Conservation (phyloP, 2,329 filamentous ascomycete species). For the Fusarium pseudocircinatum region DNA sequence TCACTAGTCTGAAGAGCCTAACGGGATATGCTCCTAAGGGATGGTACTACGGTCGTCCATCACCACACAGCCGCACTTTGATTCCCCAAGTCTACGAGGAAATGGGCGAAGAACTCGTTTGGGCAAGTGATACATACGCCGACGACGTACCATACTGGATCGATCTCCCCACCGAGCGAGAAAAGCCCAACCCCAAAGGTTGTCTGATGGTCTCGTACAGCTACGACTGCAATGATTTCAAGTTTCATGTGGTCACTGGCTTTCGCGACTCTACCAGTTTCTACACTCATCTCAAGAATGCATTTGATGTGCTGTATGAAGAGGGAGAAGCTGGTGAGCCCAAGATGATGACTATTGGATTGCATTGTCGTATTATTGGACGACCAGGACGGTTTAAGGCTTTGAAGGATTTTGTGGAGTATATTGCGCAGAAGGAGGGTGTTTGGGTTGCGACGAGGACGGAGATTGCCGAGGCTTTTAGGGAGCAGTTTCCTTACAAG, state of each 20-base stretch:
- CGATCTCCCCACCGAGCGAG: not conserved
- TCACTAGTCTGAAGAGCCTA: not conserved
- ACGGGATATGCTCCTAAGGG: not conserved
- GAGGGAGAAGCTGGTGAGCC: not conserved
- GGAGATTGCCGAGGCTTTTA: not conserved
- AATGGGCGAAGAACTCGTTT: not conserved
- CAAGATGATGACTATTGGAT: not conserved
- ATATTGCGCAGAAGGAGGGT: not conserved
- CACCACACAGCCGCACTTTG: not conserved
- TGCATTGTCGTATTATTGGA: constrained; percentile 13
- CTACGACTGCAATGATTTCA: constrained; percentile 16
- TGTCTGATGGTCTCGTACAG: constrained; percentile 11
- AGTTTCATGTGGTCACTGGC: not conserved
- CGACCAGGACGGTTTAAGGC: not conserved
- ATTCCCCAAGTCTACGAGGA: not conserved
- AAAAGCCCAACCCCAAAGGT: not conserved
- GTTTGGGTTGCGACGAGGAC: constrained; percentile 4
- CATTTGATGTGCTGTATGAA: not conserved
- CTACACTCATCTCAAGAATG: constrained; percentile 2
- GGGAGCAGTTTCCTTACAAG: not conserved
- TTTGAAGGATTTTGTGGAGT: constrained; percentile 2
- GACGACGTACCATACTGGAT: constrained; percentile 15
- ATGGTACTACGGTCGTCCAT: constrained; percentile 11
- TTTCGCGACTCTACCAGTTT: not conserved
- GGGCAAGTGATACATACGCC: constrained; percentile 1